Conservation (phyloP, 2,329 filamentous ascomycete species). For the Chrysoporthe austroafricana region DNA sequence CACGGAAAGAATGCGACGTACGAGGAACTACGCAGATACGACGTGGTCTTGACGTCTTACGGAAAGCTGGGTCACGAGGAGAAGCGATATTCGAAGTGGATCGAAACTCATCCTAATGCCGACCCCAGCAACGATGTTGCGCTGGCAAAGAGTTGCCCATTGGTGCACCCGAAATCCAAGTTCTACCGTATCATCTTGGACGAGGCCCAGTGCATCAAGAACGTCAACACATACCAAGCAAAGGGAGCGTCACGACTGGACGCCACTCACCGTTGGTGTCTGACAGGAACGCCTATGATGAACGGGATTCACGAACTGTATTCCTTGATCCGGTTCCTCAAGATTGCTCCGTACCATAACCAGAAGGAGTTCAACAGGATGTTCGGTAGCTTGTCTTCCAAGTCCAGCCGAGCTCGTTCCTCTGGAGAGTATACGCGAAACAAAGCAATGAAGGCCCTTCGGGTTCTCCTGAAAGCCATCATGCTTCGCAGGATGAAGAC, state of each 20-base stretch:
- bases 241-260: slow-evolving; percentile 62
- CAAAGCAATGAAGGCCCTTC: slow-evolving; percentile 72
- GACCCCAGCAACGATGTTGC: slow-evolving; percentile 39
- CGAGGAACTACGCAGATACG: slow-evolving; percentile 64
- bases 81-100: slow-evolving; percentile 62
- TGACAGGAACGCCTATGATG: slow-evolving; percentile 89
- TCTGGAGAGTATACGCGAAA: slow-evolving; percentile 52
- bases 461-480: slow-evolving; percentile 76
- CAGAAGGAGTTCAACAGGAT: slow-evolving; percentile 62
- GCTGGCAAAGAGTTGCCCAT: slow-evolving; percentile 49
- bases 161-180: slow-evolving; percentile 62
- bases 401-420: slow-evolving; percentile 32
- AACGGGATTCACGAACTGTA: slow-evolving; percentile 80
- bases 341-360: slow-evolving; percentile 74
- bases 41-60: slow-evolving; percentile 80
- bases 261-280: slow-evolving; percentile 69
- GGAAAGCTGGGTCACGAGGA: slow-evolving; percentile 71
- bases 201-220: slow-evolving; percentile 83
- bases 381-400: slow-evolving; percentile 42
- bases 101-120: slow-evolving; percentile 51
- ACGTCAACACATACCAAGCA: slow-evolving; percentile 65
- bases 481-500: slow-evolving; percentile 83
- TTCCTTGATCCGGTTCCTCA: slow-evolving; percentile 76
- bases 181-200: slow-evolving; percentile 78
- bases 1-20: slow-evolving; percentile 69